Percentiles rank a stretch among this genome's conserved stretches.
Evolutionary conservation across 371 early-diverging fungal genomes (phyloP).

Genomic region (Mucor circinelloides): DNA sequence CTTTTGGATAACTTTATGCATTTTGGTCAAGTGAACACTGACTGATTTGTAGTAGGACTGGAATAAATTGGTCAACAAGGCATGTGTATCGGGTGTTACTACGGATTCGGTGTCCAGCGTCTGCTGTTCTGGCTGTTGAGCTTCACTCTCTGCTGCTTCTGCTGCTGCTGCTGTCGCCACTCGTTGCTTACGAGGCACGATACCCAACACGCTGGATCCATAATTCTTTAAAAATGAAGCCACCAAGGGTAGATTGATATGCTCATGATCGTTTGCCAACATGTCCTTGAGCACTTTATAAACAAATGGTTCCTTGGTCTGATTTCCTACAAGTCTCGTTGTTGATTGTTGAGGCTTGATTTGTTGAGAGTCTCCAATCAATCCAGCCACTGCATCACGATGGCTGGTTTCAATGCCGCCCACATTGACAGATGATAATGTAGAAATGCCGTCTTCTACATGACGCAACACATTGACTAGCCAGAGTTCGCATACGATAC

Average conservation of each 20-base stretch:
- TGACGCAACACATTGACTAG: constrained; percentile 79
- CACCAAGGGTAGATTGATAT: constrained; percentile 75
- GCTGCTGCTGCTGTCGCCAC: constrained; percentile 28
- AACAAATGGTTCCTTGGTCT: constrained; percentile 28
- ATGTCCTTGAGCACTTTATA: constrained; percentile 44
- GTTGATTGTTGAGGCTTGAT: neutral
- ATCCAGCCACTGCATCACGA: constrained; percentile 60
- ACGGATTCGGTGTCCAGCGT: constrained; percentile 18
- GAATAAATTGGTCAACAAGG: constrained; percentile 59
- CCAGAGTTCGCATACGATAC: constrained; percentile 85
- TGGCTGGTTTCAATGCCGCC: constrained; percentile 48
- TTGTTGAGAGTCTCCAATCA: constrained; percentile 35
- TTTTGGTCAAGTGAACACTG: constrained; percentile 65
- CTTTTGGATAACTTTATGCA: constrained; percentile 76
- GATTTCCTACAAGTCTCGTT: neutral
- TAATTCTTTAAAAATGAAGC: constrained; percentile 78
- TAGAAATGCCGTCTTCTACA: constrained; percentile 64
- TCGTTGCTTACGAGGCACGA: constrained; percentile 54
- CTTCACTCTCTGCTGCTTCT: neutral
- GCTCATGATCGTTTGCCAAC: constrained; percentile 48
- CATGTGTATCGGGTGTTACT: constrained; percentile 56
- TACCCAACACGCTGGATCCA: constrained; percentile 58
- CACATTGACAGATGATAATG: constrained; percentile 50
- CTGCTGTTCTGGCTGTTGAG: constrained; percentile 24
- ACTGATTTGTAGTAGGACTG: constrained; percentile 72